Evolutionary conservation across 1,284 basidiomycete genomes (phyloP).

Genomic region (Ceratobasidium sp.): DNA sequence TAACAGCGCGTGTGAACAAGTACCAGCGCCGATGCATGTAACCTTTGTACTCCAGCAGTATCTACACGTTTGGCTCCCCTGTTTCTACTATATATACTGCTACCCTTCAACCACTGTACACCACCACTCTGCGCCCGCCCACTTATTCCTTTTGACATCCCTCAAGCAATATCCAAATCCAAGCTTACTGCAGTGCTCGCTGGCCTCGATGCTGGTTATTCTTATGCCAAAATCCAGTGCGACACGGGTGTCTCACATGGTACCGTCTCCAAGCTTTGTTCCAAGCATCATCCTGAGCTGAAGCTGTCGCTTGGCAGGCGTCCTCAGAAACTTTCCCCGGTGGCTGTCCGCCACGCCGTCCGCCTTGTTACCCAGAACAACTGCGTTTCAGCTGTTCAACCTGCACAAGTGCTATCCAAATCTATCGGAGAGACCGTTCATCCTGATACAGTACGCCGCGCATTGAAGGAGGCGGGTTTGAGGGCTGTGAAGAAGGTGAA

Average conservation of each 20-base stretch:
- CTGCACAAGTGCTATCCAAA: neutral
- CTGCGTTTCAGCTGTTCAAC: neutral
- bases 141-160: neutral
- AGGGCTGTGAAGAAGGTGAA: conserved; percentile 7
- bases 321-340: conserved; percentile 19
- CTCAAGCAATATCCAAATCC: neutral
- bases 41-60: neutral
- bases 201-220: neutral
- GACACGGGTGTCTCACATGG: neutral
- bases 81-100: neutral
- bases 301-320: neutral
- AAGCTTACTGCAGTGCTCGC: neutral
- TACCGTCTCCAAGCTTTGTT: neutral
- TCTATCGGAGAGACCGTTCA: conserved; percentile 13
- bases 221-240: neutral
- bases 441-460: conserved; percentile 7
- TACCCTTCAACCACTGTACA: neutral
- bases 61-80: neutral
- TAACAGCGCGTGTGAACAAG: neutral
- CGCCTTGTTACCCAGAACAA: conserved; percentile 12
- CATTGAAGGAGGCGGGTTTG: conserved; percentile 7
- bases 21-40: too few species aligned
- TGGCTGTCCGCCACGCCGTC: conserved; percentile 9
- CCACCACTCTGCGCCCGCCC: neutral
- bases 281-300: neutral